phyloP scores from a whole-genome alignment of 2,329 filamentous ascomycete genomes.

The Tolypocladium endophyticum region DNA sequence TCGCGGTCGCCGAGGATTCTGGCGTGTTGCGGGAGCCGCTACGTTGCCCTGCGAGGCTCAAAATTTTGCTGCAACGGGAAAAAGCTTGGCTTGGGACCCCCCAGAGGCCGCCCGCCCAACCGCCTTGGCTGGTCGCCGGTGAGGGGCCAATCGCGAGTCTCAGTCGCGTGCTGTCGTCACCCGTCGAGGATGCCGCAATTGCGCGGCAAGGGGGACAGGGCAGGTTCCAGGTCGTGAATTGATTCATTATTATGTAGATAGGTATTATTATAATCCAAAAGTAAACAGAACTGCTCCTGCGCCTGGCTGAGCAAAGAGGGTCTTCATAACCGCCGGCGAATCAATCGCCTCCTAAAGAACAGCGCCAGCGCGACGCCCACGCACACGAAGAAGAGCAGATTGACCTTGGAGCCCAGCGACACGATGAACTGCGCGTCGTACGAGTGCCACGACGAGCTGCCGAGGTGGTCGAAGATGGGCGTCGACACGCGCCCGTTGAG shows the following conservation, averaged over 20 bases:
- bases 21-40: background rate
- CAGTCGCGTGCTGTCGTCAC: too few species aligned
- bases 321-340: conserved; percentile 8
- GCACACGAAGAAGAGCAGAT: conserved; percentile 9
- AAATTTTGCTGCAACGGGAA: background rate
- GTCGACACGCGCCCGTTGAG: conserved; percentile 27
- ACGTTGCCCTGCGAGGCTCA: background rate
- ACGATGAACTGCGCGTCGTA: conserved; percentile 19
- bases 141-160: background rate
- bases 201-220: background rate
- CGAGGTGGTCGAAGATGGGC: conserved; percentile 28
- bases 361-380: conserved; percentile 10
- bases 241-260: background rate
- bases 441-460: conserved; percentile 30
- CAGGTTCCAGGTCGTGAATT: background rate
- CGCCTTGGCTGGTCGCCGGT: background rate
- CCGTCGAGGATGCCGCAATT: background rate
- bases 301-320: background rate
- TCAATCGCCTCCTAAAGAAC: conserved; percentile 7
- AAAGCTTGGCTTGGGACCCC: background rate
- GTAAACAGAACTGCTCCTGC: background rate
- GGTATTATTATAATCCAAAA: background rate
- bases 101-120: background rate
- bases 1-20: background rate
- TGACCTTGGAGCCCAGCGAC: conserved; percentile 5